phyloP scores from a whole-genome alignment of 2,329 filamentous ascomycete genomes.

The Aspergillus niger region DNA sequence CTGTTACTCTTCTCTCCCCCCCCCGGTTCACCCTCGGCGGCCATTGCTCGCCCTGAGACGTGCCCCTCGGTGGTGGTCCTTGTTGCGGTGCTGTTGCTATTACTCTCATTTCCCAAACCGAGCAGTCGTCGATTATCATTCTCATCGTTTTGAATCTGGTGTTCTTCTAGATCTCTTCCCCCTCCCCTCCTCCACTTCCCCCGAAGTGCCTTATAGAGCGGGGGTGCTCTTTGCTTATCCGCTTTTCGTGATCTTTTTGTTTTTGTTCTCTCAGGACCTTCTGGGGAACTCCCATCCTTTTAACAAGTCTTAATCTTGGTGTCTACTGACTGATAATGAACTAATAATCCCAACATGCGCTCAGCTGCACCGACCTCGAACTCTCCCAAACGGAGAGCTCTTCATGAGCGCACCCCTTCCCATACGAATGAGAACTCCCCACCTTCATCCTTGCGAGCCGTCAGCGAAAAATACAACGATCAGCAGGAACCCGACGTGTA shows the following conservation, averaged over 20 bases:
- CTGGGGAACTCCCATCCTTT: conserved; percentile 9
- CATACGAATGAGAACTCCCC: conserved; percentile 47
- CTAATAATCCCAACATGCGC: conserved; percentile 38
- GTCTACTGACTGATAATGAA: conserved; percentile 32
- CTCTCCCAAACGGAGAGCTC: conserved; percentile 43
- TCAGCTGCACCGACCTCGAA: conserved; percentile 31
- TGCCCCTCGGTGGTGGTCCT: too few species aligned
- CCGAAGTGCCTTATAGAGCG: conserved; percentile 12
- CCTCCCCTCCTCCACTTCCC: not conserved
- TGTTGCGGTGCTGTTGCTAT: not conserved
- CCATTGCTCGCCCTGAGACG: conserved; percentile 8
- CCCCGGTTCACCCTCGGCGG: conserved; percentile 2
- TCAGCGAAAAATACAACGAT: conserved; percentile 30
- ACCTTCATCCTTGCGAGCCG: conserved; percentile 40
- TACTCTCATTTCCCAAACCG: conserved; percentile 1
- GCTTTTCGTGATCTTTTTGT: conserved; percentile 10
- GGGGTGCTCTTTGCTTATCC: conserved; percentile 6
- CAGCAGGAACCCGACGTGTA: conserved; percentile 44
- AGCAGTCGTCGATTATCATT: conserved; percentile 13
- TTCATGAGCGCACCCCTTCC: conserved; percentile 50
- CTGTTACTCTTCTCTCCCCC: not conserved
- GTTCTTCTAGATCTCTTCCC: conserved; percentile 7
- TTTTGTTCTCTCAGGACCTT: conserved; percentile 4
- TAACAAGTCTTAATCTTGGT: conserved; percentile 11
- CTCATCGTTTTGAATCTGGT: conserved; percentile 12